These are phyloP conservation scores for Colletotrichum ledebouriae DNA, from an alignment of 2,329 filamentous ascomycete species.

Conservation along the genomic window DNA sequence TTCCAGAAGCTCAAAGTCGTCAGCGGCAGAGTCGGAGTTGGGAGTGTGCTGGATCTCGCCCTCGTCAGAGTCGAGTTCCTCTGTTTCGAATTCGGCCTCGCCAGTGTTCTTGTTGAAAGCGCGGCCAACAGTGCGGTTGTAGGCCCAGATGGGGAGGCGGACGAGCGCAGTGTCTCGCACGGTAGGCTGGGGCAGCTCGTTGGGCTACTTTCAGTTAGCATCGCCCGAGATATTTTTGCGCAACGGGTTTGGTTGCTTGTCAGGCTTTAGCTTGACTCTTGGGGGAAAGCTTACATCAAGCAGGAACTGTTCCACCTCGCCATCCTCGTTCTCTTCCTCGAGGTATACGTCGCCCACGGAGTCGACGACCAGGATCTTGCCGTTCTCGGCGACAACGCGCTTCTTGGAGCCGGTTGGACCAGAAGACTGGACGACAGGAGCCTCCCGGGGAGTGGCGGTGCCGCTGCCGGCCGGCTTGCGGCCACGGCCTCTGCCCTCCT, in stretches of 20 bases:
- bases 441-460: slow-evolving; percentile 58
- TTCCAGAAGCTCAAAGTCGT: slow-evolving; percentile 74
- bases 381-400: slow-evolving; percentile 92
- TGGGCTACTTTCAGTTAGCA: slow-evolving; percentile 65
- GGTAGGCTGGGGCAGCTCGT: slow-evolving; percentile 83
- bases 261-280: neutral
- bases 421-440: slow-evolving; percentile 62
- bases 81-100: slow-evolving; percentile 53
- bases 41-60: slow-evolving; percentile 67
- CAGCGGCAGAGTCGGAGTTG: slow-evolving; percentile 69
- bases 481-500: slow-evolving; percentile 52
- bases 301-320: slow-evolving; percentile 84
- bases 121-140: slow-evolving; percentile 68
- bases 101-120: slow-evolving; percentile 56
- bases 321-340: slow-evolving; percentile 92
- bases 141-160: slow-evolving; percentile 82
- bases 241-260: neutral
- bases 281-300: slow-evolving; percentile 78
- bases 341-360: slow-evolving; percentile 92
- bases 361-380: slow-evolving; percentile 94
- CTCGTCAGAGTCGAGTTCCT: slow-evolving; percentile 58
- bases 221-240: neutral
- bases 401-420: slow-evolving; percentile 84
- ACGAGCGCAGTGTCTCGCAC: slow-evolving; percentile 86
- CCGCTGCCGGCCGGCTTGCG: slow-evolving; percentile 50